Base-by-base conservation (phyloP, 148 eudicot genomes). In the Persicaria maculosa region DNA sequence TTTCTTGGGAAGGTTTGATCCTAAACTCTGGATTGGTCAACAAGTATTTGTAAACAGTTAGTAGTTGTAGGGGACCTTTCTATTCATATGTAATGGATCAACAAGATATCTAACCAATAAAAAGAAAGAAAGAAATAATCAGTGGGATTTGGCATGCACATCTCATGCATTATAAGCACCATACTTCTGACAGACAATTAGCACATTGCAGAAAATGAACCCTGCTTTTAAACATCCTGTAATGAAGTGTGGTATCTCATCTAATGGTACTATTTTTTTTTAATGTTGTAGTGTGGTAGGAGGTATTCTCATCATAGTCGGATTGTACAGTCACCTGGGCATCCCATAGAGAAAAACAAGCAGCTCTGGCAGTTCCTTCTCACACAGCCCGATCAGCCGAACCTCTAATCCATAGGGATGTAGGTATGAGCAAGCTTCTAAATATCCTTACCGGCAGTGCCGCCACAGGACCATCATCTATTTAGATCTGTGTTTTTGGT, bases 321-420 rank as follows among this genome's bases (percentile, higher is more conserved):
- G 98, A 71, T 83, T 95, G 59, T 95, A 95, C 90, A 85, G 97
- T 95, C 71, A 92, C 98, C 9, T 95, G 96, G 97, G 98, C 97
- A 61, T 80, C 91, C 52, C 80, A 84, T 78, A 83, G 80, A 72
- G 93, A 95, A 80, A 90, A 78, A 78, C 91, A 87, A 75, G 83
- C 83, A 15, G 52, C 75, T 47, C 9, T 53, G 22, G 85, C 68
- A 17, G 72, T 81, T 69, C 44, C 75, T 46, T 73, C 88, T 72
- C 83, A 61, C 71, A 70, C 65, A 19, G 57, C 80, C 61, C 86
- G 82, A 58, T 22, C 91, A 16, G 76, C 89, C 9, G 97, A 91
- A 69, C 86, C 90, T 31, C 84, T 88, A 44, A 81, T 86, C 69
- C 85, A 74, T 57, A 79, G 80, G 77, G 91, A 88, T 59, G 79